Percentiles rank a stretch among this genome's conserved stretches.
phyloP scores from a whole-genome alignment of 257 asterid genomes.

The Paraleonurus japonicus region DNA sequence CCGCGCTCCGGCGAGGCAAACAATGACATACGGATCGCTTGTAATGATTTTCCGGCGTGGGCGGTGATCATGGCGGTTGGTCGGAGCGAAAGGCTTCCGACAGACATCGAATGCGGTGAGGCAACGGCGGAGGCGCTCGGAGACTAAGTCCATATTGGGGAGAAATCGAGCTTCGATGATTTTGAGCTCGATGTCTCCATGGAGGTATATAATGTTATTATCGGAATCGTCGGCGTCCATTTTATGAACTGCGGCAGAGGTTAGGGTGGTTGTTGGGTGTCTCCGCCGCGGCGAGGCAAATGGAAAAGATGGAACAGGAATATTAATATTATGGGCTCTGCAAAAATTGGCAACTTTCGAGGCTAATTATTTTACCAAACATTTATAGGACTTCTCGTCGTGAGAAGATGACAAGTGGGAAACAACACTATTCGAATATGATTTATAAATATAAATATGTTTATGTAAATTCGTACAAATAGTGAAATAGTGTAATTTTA shows the following conservation, averaged over 20 bases:
- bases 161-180: constrained; percentile 75
- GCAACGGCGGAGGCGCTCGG: constrained; percentile 83
- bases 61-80: constrained; percentile 11
- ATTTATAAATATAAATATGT: too few relatives aligned
- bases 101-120: constrained; percentile 55
- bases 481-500: too few relatives aligned
- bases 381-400: neutral
- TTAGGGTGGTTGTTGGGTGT: neutral
- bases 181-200: constrained; percentile 83
- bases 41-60: constrained; percentile 65
- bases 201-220: constrained; percentile 40
- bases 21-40: constrained; percentile 91
- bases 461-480: too few relatives aligned
- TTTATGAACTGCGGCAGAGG: constrained; percentile 3
- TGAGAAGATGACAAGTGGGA: constrained; percentile 12
- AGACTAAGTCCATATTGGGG: constrained; percentile 85
- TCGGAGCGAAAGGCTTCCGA: constrained; percentile 44
- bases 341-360: neutral
- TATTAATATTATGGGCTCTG: neutral
- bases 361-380: neutral
- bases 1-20: constrained; percentile 71
- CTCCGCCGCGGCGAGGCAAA: constrained; percentile 32
- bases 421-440: constrained; percentile 15
- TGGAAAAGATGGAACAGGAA: constrained; percentile 20
- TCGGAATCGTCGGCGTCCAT: constrained; percentile 46